phyloP scores from a whole-genome alignment of 2,329 filamentous ascomycete species.

The Stachybotrys chartarum region DNA sequence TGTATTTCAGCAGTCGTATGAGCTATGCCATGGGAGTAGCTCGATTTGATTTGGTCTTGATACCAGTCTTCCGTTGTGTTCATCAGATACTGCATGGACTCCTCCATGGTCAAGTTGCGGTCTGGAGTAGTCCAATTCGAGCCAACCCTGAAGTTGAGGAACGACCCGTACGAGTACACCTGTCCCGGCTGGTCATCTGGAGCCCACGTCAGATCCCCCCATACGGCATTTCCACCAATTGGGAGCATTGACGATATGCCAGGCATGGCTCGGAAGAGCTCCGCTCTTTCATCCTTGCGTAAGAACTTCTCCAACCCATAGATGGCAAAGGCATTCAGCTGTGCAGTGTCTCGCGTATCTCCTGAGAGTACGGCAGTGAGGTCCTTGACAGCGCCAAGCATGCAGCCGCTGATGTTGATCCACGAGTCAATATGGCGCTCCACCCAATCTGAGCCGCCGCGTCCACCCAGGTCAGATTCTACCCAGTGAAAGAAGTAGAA shows the following conservation, averaged over 20 bases:
- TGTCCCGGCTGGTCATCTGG: constrained; percentile 79
- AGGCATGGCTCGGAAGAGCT: constrained; percentile 95
- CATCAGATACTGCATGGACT: constrained; percentile 72
- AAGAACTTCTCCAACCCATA: constrained; percentile 96
- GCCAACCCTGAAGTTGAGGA: constrained; percentile 72
- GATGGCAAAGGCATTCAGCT: constrained; percentile 92
- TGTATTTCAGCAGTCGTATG: constrained; percentile 75
- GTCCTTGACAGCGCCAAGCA: constrained; percentile 91
- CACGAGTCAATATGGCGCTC: constrained; percentile 85
- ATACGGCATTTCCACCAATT: constrained; percentile 88
- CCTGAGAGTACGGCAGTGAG: constrained; percentile 86
- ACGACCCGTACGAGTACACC: constrained; percentile 66
- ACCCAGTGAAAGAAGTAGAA: constrained; percentile 82
- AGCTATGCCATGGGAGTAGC: constrained; percentile 86
- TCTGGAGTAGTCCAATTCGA: constrained; percentile 57
- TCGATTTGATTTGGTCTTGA: constrained; percentile 58
- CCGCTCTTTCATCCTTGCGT: constrained; percentile 79
- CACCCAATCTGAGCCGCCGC: constrained; percentile 82
- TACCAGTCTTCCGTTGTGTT: constrained; percentile 83
- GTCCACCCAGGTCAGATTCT: constrained; percentile 68
- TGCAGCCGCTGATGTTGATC: constrained; percentile 98
- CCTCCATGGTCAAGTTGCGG: constrained; percentile 72
- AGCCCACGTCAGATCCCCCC: constrained; percentile 82
- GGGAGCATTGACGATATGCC: constrained; percentile 95
- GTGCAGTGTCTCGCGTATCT: constrained; percentile 97